Evolutionary conservation across 2,329 filamentous ascomycete species (phyloP), one percentile per base, ranked within the genome.

Genomic region (Sphaerulina vaccinii): DNA sequence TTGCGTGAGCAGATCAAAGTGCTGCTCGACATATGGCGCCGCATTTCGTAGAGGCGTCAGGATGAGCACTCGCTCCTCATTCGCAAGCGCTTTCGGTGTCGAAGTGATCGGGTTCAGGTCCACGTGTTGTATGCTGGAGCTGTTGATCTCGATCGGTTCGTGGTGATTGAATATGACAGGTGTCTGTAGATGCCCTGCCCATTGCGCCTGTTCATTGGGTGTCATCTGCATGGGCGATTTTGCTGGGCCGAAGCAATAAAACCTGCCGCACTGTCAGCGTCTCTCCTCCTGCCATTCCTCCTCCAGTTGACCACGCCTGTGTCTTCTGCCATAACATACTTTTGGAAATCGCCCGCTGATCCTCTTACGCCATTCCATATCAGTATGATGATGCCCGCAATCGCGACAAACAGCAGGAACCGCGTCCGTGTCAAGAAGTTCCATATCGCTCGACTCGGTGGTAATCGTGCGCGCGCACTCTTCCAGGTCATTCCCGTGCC

Each of bases 201-300:
- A 99, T 59, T 89, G 81, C 56, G 85, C 85, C 71, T 92, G 86
- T 69, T 99, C 93, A 69, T 96, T 96, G 50, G 86, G 76, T 36
- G 87, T 83, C 90, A 99, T 96, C 59, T 93, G 84, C 84, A 95
- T 95, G 47, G 93, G 93, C n/a, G 93, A 83, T 76, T 95, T 96
- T 19, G 87, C 83, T 11, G 93, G 92, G 10, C 93, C 93, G 81
- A 90, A 97, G 77, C 93, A 99, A 75, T 96, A 95, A 74, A 95
- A 96, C 74, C 92, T 97, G 67, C 44, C 19, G 24, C 23, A 21
- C 45, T 33, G 32, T 59, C 44, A 43, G 43, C 49, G 13, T 45
- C 19, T 32, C 38, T 27, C 18, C 15, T 15, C 18, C 21, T 9
- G 39, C 21, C 11, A 27, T n/a, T n/a, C 19, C 39, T 15, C 39